These are phyloP conservation scores for Psilocybe mexicana DNA, from an alignment of 1,284 basidiomycete genomes.

Conservation along the genomic window DNA sequence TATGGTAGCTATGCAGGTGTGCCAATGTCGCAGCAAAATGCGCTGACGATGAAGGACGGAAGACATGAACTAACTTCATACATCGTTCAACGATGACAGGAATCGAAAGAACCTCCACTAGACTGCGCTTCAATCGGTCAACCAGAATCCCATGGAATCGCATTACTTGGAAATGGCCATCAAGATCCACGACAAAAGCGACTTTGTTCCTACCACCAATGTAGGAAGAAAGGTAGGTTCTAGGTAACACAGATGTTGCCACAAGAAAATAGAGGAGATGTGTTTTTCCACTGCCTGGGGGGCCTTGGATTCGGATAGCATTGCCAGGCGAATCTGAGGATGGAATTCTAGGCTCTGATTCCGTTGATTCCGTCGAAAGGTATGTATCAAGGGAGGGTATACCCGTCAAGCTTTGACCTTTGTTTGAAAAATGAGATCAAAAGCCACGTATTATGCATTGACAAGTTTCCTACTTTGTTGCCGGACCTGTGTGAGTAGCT, in stretches of 20 bases:
- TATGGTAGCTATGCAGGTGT: conserved; percentile 59
- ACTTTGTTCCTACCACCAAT: conserved; percentile 62
- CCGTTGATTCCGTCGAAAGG: neutral
- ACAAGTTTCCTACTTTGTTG: conserved; percentile 20
- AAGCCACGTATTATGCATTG: neutral
- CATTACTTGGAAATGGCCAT: conserved; percentile 58
- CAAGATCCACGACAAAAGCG: conserved; percentile 69
- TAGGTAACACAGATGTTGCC: conserved; percentile 60
- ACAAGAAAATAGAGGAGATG: conserved; percentile 68
- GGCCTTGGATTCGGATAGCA: conserved; percentile 75
- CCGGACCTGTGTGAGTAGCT: conserved; percentile 36
- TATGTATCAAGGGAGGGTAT: conserved; percentile 35
- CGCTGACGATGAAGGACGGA: conserved; percentile 61
- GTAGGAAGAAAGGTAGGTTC: conserved; percentile 26
- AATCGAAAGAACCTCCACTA: conserved; percentile 25
- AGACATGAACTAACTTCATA: conserved; percentile 60
- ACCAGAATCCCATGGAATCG: conserved; percentile 55
- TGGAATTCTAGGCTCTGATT: no score
- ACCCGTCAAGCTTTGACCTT: conserved; percentile 21
- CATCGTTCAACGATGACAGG: conserved; percentile 39
- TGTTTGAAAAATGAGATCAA: neutral
- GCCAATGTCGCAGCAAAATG: conserved; percentile 69
- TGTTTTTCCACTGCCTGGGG: conserved; percentile 72
- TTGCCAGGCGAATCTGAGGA: conserved; percentile 40
- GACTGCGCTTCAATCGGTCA: conserved; percentile 27